Conservation (phyloP, 2,329 filamentous ascomycete species). For the Neopestalotiopsis clavispora region DNA sequence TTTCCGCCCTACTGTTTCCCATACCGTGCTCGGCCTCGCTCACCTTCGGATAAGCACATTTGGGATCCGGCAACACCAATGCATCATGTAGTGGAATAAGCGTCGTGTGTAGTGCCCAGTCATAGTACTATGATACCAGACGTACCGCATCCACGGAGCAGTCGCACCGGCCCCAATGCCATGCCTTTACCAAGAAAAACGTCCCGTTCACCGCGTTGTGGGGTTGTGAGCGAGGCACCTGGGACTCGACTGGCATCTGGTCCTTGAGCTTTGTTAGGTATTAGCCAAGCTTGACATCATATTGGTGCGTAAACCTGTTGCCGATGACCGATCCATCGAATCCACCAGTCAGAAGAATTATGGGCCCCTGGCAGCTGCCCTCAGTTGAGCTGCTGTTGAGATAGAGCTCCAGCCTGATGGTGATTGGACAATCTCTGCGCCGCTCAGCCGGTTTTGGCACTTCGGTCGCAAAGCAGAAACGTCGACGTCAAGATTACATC, state of each 20-base stretch:
- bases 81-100: not conserved
- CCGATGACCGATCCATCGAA: conserved; percentile 12
- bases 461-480: not conserved
- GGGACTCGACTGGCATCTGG: not conserved
- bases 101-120: too few species aligned
- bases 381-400: not conserved
- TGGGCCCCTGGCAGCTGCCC: not conserved
- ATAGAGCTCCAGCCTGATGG: not conserved
- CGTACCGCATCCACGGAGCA: not conserved
- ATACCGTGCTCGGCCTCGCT: not conserved
- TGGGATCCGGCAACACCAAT: not conserved
- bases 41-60: not conserved
- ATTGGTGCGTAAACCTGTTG: conserved; percentile 8
- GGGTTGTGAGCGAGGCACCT: not conserved
- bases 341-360: conserved; percentile 8
- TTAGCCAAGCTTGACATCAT: conserved; percentile 12
- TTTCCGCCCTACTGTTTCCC: not conserved
- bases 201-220: not conserved
- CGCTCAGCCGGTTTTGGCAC: not conserved
- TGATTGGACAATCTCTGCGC: conserved; percentile 6
- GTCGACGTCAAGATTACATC: conserved; percentile 9
- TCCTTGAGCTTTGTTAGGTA: not conserved
- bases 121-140: not conserved
- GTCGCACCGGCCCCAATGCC: not conserved
- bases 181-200: not conserved